A percentile compares a stretch with the other conserved stretches of the same genome.
These are phyloP conservation scores for Cryptococcus sp. DNA, from an alignment of 1,284 basidiomycete species.

Conservation along the genomic window DNA sequence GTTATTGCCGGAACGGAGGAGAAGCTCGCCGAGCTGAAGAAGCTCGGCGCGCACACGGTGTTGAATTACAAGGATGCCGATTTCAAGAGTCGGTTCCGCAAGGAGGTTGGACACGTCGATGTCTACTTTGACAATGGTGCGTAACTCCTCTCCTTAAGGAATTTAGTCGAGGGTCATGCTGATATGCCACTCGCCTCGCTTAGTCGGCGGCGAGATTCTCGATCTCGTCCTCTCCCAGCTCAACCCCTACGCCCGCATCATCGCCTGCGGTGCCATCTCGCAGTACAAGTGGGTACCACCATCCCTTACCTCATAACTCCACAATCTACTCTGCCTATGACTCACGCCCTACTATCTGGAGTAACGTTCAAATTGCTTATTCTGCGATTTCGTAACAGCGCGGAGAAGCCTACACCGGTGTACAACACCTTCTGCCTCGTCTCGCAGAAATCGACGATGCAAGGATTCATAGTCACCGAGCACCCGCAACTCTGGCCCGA, in stretches of 20 bases:
- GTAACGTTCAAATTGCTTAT: background rate
- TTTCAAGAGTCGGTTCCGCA: constrained; percentile 63
- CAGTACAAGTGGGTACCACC: constrained; percentile 51
- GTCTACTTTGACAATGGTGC: constrained; percentile 80
- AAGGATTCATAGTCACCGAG: constrained; percentile 74
- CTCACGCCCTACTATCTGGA: no score
- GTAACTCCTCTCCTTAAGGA: background rate
- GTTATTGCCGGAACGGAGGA: constrained; percentile 76
- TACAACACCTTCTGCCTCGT: constrained; percentile 63
- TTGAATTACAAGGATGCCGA: constrained; percentile 83
- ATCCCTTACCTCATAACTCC: background rate
- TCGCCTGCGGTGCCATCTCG: constrained; percentile 73
- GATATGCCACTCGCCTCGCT: constrained; percentile 14
- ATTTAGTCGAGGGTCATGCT: background rate
- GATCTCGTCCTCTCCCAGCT: constrained; percentile 72
- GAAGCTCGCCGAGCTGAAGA: constrained; percentile 81
- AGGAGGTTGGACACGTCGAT: constrained; percentile 62
- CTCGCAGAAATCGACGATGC: constrained; percentile 69
- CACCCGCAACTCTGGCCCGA: constrained; percentile 60
- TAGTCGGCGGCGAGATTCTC: constrained; percentile 71
- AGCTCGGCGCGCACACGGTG: constrained; percentile 77
- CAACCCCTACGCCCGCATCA: constrained; percentile 74
- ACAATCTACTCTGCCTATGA: no score
- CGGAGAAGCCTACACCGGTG: constrained; percentile 43
- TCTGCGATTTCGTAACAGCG: constrained; percentile 13